Evolutionary conservation across 352 stramenopile genomes (phyloP), one percentile per base, ranked within the genome.

Genomic region (Pseudoperonospora humuli): DNA sequence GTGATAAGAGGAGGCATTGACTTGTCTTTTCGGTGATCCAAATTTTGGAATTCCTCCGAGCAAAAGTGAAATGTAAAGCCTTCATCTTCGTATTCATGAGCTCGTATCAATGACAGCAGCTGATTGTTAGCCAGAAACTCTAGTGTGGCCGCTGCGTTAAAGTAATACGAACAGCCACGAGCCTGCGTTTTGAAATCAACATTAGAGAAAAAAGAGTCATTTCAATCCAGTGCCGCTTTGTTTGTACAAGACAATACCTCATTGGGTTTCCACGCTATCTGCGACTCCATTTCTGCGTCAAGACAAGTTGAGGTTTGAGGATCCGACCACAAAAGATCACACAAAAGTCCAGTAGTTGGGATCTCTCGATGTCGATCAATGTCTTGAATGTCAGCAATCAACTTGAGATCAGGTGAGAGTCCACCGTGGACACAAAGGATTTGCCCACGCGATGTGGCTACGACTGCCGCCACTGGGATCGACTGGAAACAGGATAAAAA

Each of bases 1-100:
- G 93, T 98, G 33, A 98, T 85, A 13, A 98, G 58, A 13, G 80
- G 76, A 23, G 76, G 63, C 33, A 87, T 50, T 1, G 53, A 60
- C 15, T 67, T 76, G 46, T 82, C 60, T 0, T 47, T 10, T 10
- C 77, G 62, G 8, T 50, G 64, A 39, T 89, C 77, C 13, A 90
- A 29, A 0, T 32, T 42, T 13, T 54, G 36, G 49, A 60, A 86
- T 25, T 69, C 47, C 3, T 67, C 44, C 3, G 61, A 67, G 28
- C 61, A 39, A 26, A 86, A 90, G 32, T 92, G 75, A 19, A 72
- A 73, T 45, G 68, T 70, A 45, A 70, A 87, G 0, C 75, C 80
- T 24, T 75, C 40, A 9, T 88, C 70, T 31, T 88, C 75, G 37
- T 79, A 86, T 37, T 94, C 82, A 32, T 96, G 84, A 0, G 85